Base-by-base conservation (phyloP, 2,329 filamentous ascomycete species). In the Aspergillus amoenus region DNA sequence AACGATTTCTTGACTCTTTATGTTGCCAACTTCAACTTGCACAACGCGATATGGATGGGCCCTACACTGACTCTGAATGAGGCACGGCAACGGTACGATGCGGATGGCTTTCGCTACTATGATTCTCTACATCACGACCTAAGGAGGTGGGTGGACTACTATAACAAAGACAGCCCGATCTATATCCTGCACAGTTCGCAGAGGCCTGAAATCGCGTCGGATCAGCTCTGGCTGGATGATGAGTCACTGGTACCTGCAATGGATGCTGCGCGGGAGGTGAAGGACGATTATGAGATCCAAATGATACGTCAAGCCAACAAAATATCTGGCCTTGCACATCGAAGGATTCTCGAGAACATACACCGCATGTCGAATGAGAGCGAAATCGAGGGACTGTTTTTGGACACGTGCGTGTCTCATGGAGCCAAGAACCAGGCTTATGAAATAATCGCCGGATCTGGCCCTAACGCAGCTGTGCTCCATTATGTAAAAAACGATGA, bases 371-470 rank as follows among this genome's bases (percentile, higher is more conserved):
- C 79, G 63, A 93, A 91, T 67, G 93, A 97, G 79, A 82, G 85
- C 34, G 89, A 97, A 71, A 84, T 97, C 32, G 88, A 96, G 71
- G 93, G 87, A 1, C 76, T 87, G 0, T 96, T 97, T 71, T 74
- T 95, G 11, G 86, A 90, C 70, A 81, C 82, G 30, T 95, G 90
- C 71, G 84, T 94, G 58, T 83, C 87, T 51, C 82, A 88, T 59
- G 90, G 89, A 22, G 88, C 89, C 52, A 88, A 87, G 70, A 86
- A 94, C 66, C 91, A 95, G 79, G 88, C 93, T 1, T 97, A 97
- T 75, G 85, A 89, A 64, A 88, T 88, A 59, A 97, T 97, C 67
- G 86, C 94, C 17, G 93, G 91, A 0, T 84, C 85, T 34, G 93
- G 93, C 11, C 82, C 86, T 5, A 88, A 90, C 15, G 93, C 89